Evolutionary conservation across 805 yeast species (phyloP).

Genomic region (Cyberlindnera subsufficiens): DNA sequence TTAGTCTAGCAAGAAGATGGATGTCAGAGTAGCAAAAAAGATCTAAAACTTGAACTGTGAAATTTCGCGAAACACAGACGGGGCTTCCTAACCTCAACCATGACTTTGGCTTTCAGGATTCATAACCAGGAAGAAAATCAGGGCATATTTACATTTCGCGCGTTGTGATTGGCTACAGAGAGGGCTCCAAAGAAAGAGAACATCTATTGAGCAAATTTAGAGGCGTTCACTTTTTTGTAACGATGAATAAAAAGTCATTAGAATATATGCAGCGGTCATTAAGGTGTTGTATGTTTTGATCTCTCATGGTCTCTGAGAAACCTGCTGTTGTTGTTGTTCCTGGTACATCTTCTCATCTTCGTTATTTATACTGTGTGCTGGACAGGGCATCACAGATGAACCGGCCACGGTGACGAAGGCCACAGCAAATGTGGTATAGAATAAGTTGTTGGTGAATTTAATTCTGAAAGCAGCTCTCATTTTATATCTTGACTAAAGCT

Average conservation of each 20-base stretch:
- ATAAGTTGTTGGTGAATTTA: conserved; percentile 45
- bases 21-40: no score
- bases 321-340: conserved; percentile 5
- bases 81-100: no score
- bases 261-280: conserved; percentile 3
- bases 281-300: neutral
- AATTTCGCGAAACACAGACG: no score
- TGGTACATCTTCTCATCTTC: conserved; percentile 30
- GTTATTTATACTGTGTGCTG: conserved; percentile 36
- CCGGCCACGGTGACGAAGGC: conserved; percentile 43
- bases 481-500: neutral
- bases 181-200: neutral
- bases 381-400: conserved; percentile 37
- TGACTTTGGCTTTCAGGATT: no score
- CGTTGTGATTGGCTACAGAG: conserved; percentile 7
- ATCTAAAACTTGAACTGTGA: no score
- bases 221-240: neutral
- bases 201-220: no score
- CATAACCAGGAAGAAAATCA: neutral
- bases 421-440: conserved; percentile 56
- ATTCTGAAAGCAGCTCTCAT: conserved; percentile 52
- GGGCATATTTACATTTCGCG: conserved; percentile 2
- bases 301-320: conserved; percentile 1
- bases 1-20: no score
- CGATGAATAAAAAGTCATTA: conserved; percentile 2